These are phyloP conservation scores for Citrus glauca DNA, from an alignment of 345 rosid genomes.

Conservation along the genomic window DNA sequence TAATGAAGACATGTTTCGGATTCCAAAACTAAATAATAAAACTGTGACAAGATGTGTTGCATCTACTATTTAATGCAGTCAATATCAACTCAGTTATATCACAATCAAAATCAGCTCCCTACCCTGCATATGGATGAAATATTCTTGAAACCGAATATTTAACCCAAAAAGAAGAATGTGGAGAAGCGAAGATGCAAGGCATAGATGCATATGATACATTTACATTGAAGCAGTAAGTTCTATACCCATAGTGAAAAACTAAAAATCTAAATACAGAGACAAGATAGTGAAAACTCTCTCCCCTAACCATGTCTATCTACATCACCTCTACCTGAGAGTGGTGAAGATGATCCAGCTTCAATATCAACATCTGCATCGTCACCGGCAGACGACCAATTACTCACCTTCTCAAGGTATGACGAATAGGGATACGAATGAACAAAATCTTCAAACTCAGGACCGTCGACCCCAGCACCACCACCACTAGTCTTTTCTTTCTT, in stretches of 20 bases:
- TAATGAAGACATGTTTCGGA: neutral
- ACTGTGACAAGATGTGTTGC: too few species aligned
- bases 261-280: neutral
- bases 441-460: constrained; percentile 39
- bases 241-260: neutral
- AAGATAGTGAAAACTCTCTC: neutral
- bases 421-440: constrained; percentile 43
- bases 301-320: constrained; percentile 16
- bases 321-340: constrained; percentile 25
- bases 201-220: neutral
- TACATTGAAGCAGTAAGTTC: neutral
- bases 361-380: constrained; percentile 35
- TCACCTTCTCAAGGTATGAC: constrained; percentile 35
- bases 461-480: constrained; percentile 2
- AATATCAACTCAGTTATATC: too few species aligned
- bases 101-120: too few species aligned
- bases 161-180: neutral
- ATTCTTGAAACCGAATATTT: neutral
- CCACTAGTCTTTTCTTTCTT: constrained; percentile 20
- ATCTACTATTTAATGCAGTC: too few species aligned
- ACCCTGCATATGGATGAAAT: neutral
- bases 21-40: too few species aligned
- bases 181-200: neutral
- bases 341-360: constrained; percentile 41
- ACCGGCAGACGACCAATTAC: constrained; percentile 28